Conservation (phyloP, 805 yeast genomes). For the Wickerhamiella lipophila region DNA sequence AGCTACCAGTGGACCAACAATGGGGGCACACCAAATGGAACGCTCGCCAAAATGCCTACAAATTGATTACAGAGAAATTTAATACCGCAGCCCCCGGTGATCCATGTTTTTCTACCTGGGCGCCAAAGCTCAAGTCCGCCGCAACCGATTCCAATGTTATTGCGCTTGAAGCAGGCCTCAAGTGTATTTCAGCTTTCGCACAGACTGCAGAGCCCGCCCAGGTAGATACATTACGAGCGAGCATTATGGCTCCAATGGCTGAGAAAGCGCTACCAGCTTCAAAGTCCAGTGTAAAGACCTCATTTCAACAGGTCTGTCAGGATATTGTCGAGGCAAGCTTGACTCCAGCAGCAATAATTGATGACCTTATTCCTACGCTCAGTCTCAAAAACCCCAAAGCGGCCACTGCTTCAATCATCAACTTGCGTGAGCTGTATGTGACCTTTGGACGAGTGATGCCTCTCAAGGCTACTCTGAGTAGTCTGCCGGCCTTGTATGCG, state of each 20-base stretch:
- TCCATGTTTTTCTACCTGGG: constrained; percentile 39
- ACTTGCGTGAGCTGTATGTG: constrained; percentile 42
- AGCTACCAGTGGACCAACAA: constrained; percentile 54
- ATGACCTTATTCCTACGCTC: constrained; percentile 49
- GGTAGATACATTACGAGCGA: constrained; percentile 26
- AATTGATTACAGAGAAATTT: constrained; percentile 44
- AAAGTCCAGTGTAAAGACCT: constrained; percentile 59
- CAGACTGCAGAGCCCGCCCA: constrained; percentile 42
- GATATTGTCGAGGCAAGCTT: constrained; percentile 53
- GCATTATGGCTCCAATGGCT: constrained; percentile 34
- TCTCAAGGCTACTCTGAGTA: constrained; percentile 45
- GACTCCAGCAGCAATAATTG: constrained; percentile 42
- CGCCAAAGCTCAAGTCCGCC: constrained; percentile 40
- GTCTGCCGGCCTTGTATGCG: constrained; percentile 55
- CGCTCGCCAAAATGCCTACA: constrained; percentile 69
- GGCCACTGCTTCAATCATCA: constrained; percentile 51
- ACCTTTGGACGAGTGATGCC: constrained; percentile 49
- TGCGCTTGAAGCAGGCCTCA: constrained; percentile 75
- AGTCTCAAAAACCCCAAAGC: constrained; percentile 59
- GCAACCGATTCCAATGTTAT: constrained; percentile 76
- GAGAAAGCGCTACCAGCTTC: constrained; percentile 75
- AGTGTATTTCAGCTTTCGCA: constrained; percentile 41
- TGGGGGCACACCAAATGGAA: constrained; percentile 70
- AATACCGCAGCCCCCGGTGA: constrained; percentile 46
- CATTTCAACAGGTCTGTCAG: constrained; percentile 49